These are phyloP conservation scores for Macrophomina phaseolina DNA, from an alignment of 2,329 filamentous ascomycete genomes.

Conservation along the genomic window DNA sequence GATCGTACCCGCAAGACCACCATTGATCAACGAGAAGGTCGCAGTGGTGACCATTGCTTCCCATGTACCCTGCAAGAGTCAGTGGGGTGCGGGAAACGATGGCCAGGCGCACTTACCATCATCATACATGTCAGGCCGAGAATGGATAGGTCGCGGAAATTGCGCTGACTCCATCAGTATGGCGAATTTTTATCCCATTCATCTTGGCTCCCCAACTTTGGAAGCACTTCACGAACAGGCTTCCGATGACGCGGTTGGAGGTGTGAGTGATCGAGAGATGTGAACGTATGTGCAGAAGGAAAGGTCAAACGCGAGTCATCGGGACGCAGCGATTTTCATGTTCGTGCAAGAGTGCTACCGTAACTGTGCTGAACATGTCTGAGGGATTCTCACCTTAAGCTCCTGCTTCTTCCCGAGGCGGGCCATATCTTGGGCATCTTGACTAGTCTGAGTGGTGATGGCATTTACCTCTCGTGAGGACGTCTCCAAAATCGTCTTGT, in stretches of 20 bases:
- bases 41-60: neutral
- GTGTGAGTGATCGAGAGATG: too few species aligned
- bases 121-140: conserved; percentile 60
- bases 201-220: too few species aligned
- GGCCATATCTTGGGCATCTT: conserved; percentile 46
- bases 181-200: neutral
- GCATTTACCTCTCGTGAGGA: neutral
- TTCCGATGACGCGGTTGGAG: too few species aligned
- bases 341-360: neutral
- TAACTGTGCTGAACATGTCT: too few species aligned
- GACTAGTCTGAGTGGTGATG: neutral
- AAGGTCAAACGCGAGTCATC: too few species aligned
- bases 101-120: neutral
- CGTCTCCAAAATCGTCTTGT: neutral
- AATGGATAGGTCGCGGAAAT: conserved; percentile 58
- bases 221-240: too few species aligned
- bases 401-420: conserved; percentile 60
- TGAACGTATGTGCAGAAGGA: too few species aligned
- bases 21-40: conserved; percentile 18
- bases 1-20: conserved; percentile 27
- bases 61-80: neutral
- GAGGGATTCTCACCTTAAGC: conserved; percentile 43
- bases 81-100: neutral
- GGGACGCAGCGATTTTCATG: neutral
- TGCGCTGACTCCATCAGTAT: conserved; percentile 41